A percentile compares a stretch with the other conserved stretches of the same genome.
Conservation (phyloP, 164 flowering plant species). For the Umbilicus rupestris region DNA sequence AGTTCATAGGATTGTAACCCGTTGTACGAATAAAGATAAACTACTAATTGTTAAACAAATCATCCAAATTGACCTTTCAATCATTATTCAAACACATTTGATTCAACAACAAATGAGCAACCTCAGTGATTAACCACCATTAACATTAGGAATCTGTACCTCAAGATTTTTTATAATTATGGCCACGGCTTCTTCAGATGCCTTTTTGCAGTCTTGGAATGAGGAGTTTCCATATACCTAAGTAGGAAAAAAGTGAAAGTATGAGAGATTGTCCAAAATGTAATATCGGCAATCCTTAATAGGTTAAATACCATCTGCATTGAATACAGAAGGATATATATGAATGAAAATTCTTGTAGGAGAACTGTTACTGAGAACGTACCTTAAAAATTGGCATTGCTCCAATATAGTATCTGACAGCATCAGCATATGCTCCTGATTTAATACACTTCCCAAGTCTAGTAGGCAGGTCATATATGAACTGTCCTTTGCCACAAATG, state of each 20-base stretch:
- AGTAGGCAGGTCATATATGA: slow-evolving; percentile 92
- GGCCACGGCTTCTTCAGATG: slow-evolving; percentile 83
- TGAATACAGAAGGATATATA: neutral
- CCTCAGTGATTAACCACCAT: neutral
- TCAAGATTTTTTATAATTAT: slow-evolving; percentile 56
- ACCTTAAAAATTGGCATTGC: slow-evolving; percentile 98
- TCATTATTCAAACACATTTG: neutral
- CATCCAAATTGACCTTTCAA: too few species aligned
- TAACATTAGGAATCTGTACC: slow-evolving; percentile 25
- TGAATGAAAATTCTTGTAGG: neutral
- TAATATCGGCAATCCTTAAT: neutral
- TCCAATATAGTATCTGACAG: slow-evolving; percentile 80
- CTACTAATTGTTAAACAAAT: neutral
- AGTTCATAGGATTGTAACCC: neutral
- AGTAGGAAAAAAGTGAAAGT: slow-evolving; percentile 9
- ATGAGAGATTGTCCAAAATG: neutral
- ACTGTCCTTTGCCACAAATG: slow-evolving; percentile 61
- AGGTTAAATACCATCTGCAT: neutral
- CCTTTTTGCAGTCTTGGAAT: slow-evolving; percentile 84
- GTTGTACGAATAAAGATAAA: neutral
- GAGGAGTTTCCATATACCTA: slow-evolving; percentile 97
- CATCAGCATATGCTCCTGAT: slow-evolving; percentile 93
- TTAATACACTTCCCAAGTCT: slow-evolving; percentile 87
- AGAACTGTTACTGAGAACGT: slow-evolving; percentile 7
- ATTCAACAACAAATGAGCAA: neutral